phyloP scores from a whole-genome alignment of 1,139 yeast genomes.

The Pichia sp. region DNA sequence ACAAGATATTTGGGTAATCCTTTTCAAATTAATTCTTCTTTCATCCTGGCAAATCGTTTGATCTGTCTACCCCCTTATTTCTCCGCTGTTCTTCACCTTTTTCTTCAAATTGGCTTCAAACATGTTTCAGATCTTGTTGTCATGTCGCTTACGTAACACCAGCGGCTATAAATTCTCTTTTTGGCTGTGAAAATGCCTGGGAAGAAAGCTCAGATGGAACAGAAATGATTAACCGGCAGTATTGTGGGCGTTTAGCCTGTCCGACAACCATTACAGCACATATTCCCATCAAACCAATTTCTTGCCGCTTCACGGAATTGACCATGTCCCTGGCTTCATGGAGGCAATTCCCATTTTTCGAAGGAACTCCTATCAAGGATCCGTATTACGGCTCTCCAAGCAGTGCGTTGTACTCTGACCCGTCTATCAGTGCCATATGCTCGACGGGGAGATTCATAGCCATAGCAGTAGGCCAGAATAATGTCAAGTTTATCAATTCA shows the following conservation, averaged over 20 bases:
- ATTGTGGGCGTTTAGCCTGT: no score
- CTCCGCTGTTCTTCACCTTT: background rate
- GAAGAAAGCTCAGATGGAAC: no score
- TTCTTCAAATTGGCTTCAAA: background rate
- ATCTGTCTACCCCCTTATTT: no score
- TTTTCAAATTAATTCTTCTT: no score
- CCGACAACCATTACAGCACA: no score
- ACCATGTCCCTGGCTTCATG: conserved; percentile 50
- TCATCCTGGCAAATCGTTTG: no score
- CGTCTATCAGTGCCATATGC: conserved; percentile 60
- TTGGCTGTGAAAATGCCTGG: background rate
- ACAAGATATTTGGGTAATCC: background rate
- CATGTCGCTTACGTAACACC: background rate
- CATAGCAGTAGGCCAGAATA: conserved; percentile 53
- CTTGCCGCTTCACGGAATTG: background rate
- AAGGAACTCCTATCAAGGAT: conserved; percentile 76
- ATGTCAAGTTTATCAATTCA: conserved; percentile 56
- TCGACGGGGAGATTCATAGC: conserved; percentile 52
- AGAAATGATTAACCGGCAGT: no score
- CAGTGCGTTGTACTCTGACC: conserved; percentile 68
- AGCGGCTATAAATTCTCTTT: background rate
- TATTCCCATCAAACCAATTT: no score
- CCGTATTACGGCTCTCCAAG: conserved; percentile 63
- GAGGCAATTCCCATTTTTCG: conserved; percentile 90
- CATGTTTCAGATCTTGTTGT: conserved; percentile 5